Base-by-base conservation (phyloP, 192 early-diverging fungal genomes). In the Coemansia reversa region DNA sequence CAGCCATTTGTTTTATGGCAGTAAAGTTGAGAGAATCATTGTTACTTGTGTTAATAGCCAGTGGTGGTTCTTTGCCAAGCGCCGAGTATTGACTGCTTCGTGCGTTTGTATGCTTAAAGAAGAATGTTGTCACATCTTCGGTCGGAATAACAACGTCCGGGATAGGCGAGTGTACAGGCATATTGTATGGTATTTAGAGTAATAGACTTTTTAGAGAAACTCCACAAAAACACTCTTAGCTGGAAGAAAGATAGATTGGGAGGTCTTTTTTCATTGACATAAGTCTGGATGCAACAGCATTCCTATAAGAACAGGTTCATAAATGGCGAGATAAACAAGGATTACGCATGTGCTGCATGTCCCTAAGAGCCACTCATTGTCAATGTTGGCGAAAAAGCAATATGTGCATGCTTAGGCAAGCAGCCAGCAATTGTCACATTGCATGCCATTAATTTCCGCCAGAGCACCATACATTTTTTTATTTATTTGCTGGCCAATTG, bases 141-240 rank as follows among this genome's bases (percentile, higher is more conserved):
- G 24, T 14, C 18, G 70, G 69, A 45, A 81, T 54, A 25, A 42
- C 49, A 8, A 69, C 53, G 39, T 65, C 62, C 0, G 70, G 63
- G 22, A 76, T 12, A 28, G 66, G 70, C 25, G 79, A 81, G n/a
- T 18, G 19, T 5, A 81, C 48, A 7, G 70, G 66, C 79, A 76
- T 81, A 1, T 47, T 53, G 51, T 6, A 14, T 24, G 8, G 35
- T 6, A 11, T 28, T 12, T 8, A 50, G 29, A 62, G 60, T 11
- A 30, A 5, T 22, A 45, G 25, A 49, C 2, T 3, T 9, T 52
- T 52, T 52, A 7, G 27, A 52, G 11, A 7, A 52, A 51, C 7
- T 52, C 4, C 27, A 52, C 22, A 19, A 25, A 52, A 25, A 52
- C 20, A 7, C 20, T 7, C 5, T 7, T 19, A 52, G 28, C 18